phyloP scores from a whole-genome alignment of 169 alveolate genomes.

The Eimeria tenella region DNA sequence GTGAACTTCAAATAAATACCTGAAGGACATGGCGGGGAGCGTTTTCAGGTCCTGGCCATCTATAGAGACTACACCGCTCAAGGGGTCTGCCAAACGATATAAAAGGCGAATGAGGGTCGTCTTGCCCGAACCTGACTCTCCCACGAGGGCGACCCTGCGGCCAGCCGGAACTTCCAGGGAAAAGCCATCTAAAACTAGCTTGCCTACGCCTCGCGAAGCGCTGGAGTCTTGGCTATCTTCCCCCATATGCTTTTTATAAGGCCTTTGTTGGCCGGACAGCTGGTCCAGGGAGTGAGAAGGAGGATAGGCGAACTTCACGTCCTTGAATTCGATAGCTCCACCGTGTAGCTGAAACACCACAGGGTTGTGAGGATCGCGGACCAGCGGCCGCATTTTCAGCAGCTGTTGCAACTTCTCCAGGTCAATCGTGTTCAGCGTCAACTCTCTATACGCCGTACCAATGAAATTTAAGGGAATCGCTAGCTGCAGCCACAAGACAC shows the following conservation, averaged over 20 bases:
- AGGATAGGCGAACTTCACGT: constrained; percentile 67
- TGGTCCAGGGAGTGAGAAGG: constrained; percentile 40
- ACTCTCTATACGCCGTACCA: constrained; percentile 83
- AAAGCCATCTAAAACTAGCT: constrained; percentile 48
- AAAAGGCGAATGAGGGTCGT: constrained; percentile 90
- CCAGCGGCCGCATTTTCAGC: constrained; percentile 47
- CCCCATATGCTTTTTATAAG: not conserved
- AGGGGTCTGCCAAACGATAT: constrained; percentile 82
- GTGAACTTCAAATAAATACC: not conserved
- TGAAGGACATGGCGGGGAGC: constrained; percentile 48
- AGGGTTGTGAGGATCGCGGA: constrained; percentile 64
- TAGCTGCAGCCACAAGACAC: constrained; percentile 75
- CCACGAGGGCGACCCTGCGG: constrained; percentile 77
- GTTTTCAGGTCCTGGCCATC: constrained; percentile 75
- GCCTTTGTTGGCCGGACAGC: not conserved
- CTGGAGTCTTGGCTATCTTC: not conserved
- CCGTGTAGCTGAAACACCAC: constrained; percentile 33
- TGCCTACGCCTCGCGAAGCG: constrained; percentile 9
- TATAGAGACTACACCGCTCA: constrained; percentile 44
- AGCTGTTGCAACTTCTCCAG: constrained; percentile 65
- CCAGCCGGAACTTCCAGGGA: constrained; percentile 73
- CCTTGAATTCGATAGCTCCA: constrained; percentile 50
- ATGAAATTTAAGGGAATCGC: constrained; percentile 84
- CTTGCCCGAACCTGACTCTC: constrained; percentile 90
- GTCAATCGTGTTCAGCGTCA: constrained; percentile 81